Base-by-base conservation (phyloP, 108 stramenopile genomes). In the Chaetoceros muelleri region DNA sequence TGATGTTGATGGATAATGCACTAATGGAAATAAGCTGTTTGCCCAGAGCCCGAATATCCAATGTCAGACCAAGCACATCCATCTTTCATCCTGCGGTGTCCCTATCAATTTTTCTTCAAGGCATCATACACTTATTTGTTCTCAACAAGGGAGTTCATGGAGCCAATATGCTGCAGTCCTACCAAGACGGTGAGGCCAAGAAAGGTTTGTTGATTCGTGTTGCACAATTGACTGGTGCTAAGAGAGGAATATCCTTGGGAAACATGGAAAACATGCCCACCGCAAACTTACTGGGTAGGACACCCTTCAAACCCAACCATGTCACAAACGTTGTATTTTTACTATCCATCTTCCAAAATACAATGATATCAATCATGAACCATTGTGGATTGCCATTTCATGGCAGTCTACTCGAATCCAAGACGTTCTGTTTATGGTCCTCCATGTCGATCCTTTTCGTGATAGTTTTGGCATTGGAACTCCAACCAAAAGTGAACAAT, bases 251-350 rank as follows among this genome's bases (percentile, higher is more conserved):
- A 44, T 30, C 5, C 19, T 20, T 10, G 28, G 51, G 2, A 23
- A 24, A 62, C 21, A 54, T 53, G 24, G 40, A 23, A 8, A 66
- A 54, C 2, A 5, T 53, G 30, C 48, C 28, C 27, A 28, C 46
- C n/a, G 52, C 68, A 3, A 69, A 34, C 21, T 46, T 70, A 21
- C 70, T 83, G 26, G 57, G 65, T 25, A 54, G 74, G 50, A 45
- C 66, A 45, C 72, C 75, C 7, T 84, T 80, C 57, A 71, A 64
- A 44, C 82, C 82, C 0, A 84, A 80, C 49, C 69, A 75, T 29
- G 71, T 74, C 24, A 73, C 79, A 3, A 80, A 84, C 34, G 57
- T 55, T n/a, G 82, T 78, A 2, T 80, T 84, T 31, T 29, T 84
- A 30, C 44, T 80, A 8, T 80, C 79, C 30, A 52, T 84, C 1